These are phyloP conservation scores for Heracleum sosnowskyi DNA, from an alignment of 129 eudicot species.

Conservation along the genomic window DNA sequence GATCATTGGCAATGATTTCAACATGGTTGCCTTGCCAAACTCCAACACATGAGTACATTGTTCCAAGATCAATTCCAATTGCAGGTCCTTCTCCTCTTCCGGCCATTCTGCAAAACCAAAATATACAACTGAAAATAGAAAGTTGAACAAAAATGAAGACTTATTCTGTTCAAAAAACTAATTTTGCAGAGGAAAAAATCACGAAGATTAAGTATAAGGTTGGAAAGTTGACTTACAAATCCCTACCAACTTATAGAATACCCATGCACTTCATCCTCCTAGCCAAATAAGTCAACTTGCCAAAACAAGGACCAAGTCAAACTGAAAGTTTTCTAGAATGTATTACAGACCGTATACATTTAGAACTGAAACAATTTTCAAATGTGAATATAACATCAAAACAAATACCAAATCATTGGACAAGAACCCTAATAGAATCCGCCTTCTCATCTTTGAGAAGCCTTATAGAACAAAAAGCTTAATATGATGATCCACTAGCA, in stretches of 20 bases:
- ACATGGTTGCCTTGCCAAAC: neutral
- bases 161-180: neutral
- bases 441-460: too few relatives aligned
- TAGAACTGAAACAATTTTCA: too few relatives aligned
- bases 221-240: conserved; percentile 24
- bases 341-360: too few relatives aligned
- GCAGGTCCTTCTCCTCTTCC: conserved; percentile 21
- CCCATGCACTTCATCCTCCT: conserved; percentile 13
- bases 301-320: neutral
- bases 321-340: too few relatives aligned
- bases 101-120: neutral
- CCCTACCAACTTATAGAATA: neutral
- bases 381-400: too few relatives aligned
- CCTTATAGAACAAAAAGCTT: too few relatives aligned
- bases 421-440: too few relatives aligned
- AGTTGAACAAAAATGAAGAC: too few relatives aligned
- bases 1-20: neutral
- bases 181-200: neutral
- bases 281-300: conserved; percentile 13
- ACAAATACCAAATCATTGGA: too few relatives aligned
- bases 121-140: too few relatives aligned
- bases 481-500: too few relatives aligned
- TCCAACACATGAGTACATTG: neutral
- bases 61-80: neutral
- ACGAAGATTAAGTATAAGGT: conserved; percentile 1